Evolutionary conservation across 306 rosid species (phyloP).

Genomic region (Dalbergia cochinchinensis): DNA sequence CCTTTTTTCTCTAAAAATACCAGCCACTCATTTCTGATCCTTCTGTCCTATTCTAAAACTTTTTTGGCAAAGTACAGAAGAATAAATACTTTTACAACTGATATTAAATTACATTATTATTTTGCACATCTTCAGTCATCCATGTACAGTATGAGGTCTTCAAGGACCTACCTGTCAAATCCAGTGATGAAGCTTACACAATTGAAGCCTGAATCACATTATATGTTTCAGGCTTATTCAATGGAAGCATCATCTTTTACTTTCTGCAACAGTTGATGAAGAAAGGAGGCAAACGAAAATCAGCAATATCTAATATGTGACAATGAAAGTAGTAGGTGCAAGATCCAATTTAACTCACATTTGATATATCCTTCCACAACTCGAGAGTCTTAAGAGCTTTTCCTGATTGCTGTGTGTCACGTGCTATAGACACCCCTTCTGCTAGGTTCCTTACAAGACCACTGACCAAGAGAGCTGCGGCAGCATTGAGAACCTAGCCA

Average conservation of each 20-base stretch:
- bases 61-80: conserved; percentile 2
- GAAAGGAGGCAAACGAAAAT: conserved; percentile 12
- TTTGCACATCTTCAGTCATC: conserved; percentile 30
- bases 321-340: conserved; percentile 19
- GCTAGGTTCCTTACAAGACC: conserved; percentile 67
- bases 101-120: conserved; percentile 30
- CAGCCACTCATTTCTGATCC: not conserved
- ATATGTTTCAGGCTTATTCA: conserved; percentile 33
- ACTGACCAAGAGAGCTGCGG: conserved; percentile 82
- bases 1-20: not conserved
- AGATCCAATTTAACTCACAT: conserved; percentile 55
- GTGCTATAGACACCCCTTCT: conserved; percentile 81
- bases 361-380: conserved; percentile 69
- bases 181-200: conserved; percentile 15
- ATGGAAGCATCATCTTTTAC: conserved; percentile 38
- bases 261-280: conserved; percentile 57
- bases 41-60: conserved; percentile 4
- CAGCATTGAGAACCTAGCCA: conserved; percentile 83
- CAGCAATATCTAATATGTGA: not conserved
- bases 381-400: conserved; percentile 79
- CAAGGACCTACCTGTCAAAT: conserved; percentile 29
- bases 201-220: conserved; percentile 2
- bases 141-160: conserved; percentile 34
- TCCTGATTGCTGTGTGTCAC: conserved; percentile 80
- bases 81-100: conserved; percentile 30